These are phyloP conservation scores for Trichomonas vaginalis DNA, from an alignment of 208 protist genomes.

Conservation along the genomic window DNA sequence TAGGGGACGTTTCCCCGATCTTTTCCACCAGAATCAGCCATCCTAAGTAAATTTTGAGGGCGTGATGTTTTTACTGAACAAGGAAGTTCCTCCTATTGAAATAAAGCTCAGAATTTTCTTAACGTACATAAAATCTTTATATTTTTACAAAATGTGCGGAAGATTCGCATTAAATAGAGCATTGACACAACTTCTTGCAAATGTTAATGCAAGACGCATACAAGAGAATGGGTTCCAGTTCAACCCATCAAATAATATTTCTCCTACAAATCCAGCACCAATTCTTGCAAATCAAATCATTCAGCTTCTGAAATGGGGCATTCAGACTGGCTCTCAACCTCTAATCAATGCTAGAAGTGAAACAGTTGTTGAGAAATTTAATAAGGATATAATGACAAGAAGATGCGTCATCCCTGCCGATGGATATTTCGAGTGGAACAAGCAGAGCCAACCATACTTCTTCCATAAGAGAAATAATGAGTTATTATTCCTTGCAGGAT, in stretches of 20 bases:
- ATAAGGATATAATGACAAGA: not conserved
- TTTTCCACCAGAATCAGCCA: no score
- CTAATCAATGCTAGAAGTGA: not conserved
- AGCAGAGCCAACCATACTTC: not conserved
- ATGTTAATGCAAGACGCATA: not conserved
- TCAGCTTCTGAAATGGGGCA: not conserved
- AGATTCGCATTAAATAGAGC: conserved; percentile 11
- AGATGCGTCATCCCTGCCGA: not conserved
- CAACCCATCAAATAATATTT: conserved; percentile 3
- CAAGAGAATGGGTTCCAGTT: not conserved
- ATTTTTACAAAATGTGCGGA: conserved; percentile 3
- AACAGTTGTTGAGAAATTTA: not conserved
- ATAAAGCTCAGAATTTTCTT: no score
- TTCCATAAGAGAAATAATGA: not conserved
- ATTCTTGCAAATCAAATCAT: not conserved
- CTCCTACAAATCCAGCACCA: not conserved
- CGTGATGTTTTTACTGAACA: no score
- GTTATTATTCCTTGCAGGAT: not conserved
- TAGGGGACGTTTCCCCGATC: no score
- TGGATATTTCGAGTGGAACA: conserved; percentile 8
- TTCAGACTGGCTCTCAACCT: not conserved
- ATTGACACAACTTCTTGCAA: not conserved
- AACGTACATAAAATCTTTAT: no score
- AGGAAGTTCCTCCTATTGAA: no score
- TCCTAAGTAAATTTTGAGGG: no score